Percentiles rank a stretch among this genome's conserved stretches.
Conservation (phyloP, 495 filamentous ascomycete genomes). For the Lepidopterella palustris region DNA sequence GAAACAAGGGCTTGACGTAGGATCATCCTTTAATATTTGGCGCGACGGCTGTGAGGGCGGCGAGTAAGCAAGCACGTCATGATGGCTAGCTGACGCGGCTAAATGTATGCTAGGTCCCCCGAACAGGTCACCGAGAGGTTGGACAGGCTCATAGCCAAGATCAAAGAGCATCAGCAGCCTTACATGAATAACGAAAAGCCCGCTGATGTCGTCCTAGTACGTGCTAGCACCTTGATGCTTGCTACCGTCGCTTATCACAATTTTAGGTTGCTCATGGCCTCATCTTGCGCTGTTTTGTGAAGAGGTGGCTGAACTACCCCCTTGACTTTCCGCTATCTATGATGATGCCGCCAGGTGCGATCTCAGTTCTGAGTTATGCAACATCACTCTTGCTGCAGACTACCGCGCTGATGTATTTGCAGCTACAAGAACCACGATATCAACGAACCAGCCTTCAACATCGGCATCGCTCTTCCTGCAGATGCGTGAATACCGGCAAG, state of each 20-base stretch:
- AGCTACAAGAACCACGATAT: conserved; percentile 65
- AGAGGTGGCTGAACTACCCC: conserved; percentile 72
- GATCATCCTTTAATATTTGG: conserved; percentile 89
- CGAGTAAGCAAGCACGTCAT: conserved; percentile 44
- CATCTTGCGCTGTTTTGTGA: conserved; percentile 81
- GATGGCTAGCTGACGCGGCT: no score
- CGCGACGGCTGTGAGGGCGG: conserved; percentile 69
- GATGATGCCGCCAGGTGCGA: conserved; percentile 74
- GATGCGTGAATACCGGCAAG: no score
- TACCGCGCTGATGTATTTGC: neutral
- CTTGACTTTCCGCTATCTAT: conserved; percentile 58
- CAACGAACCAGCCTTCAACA: conserved; percentile 61
- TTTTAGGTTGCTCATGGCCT: conserved; percentile 66
- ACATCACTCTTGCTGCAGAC: no score
- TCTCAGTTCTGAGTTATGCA: conserved; percentile 71
- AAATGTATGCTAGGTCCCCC: no score
- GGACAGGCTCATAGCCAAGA: conserved; percentile 68
- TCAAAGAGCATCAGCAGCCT: conserved; percentile 52
- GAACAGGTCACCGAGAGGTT: conserved; percentile 65
- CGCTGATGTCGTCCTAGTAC: conserved; percentile 55
- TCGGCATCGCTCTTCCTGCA: no score
- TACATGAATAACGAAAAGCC: conserved; percentile 46
- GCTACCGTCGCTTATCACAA: no score
- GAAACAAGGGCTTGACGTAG: conserved; percentile 42
- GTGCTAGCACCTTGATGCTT: neutral